Evolutionary conservation across 305 asterid genomes (phyloP).

Genomic region (Ilex paraguariensis): DNA sequence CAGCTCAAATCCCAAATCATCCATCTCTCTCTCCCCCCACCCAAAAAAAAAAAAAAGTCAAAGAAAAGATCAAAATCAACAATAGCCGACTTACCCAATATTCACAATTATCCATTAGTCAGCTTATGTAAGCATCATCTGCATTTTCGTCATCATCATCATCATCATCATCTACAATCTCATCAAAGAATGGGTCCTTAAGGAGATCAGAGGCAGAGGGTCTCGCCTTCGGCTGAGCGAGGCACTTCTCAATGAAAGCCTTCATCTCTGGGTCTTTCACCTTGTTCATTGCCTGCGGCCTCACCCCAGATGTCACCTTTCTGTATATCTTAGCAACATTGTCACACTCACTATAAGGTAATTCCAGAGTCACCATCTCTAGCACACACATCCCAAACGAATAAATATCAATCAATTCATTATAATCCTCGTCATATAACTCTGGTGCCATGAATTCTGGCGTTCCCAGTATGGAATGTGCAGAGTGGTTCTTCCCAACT

Average conservation of each 20-base stretch:
- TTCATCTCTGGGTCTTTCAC: conserved; percentile 58
- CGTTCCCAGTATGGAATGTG: conserved; percentile 73
- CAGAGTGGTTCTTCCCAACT: conserved; percentile 60
- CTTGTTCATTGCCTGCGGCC: conserved; percentile 74
- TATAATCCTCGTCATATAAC: conserved; percentile 64
- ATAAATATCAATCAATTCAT: conserved; percentile 61
- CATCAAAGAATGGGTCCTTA: conserved; percentile 57
- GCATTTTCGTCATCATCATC: conserved; percentile 42
- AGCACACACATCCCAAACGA: conserved; percentile 86
- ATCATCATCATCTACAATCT: conserved; percentile 39
- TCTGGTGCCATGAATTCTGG: conserved; percentile 91
- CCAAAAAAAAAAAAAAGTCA: too few species aligned
- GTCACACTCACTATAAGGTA: conserved; percentile 63
- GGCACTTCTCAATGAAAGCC: conserved; percentile 73
- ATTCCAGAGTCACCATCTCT: conserved; percentile 66
- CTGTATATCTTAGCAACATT: conserved; percentile 61
- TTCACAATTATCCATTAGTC: conserved; percentile 6
- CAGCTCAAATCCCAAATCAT: too few species aligned
- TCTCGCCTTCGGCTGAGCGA: conserved; percentile 56
- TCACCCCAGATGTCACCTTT: conserved; percentile 56
- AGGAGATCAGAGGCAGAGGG: conserved; percentile 80
- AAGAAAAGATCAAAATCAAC: too few species aligned
- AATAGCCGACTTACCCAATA: neutral
- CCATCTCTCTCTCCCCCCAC: too few species aligned
- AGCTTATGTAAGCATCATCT: conserved; percentile 5